Evolutionary conservation across 176 grass and related monocot species (phyloP), one percentile per base, ranked within the genome.

Genomic region (Chloris gayana): DNA sequence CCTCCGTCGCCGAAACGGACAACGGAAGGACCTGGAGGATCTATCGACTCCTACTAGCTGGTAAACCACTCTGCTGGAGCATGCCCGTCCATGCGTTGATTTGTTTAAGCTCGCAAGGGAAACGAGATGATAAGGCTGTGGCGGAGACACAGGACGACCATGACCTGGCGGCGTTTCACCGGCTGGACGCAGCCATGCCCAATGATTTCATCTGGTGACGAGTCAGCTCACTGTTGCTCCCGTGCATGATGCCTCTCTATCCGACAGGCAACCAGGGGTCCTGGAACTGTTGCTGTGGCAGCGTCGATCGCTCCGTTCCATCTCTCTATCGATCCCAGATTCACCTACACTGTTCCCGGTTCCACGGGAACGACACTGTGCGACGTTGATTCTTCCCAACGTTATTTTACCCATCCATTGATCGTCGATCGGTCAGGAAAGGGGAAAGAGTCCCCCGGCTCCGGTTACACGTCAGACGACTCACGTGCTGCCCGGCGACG

Each of bases 221-320:
- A 27, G 80, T 83, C 54, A 83, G 47, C 54, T 53, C 79, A 65
- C 67, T 73, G 85, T 59, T 78, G 58, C 32, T 73, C 67, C 32
- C 59, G 29, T 13, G 27, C 70, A 7, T 60, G 51, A 54, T n/a
- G 22, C 56, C 56, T 3, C 58, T 61, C 58, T 38, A 54, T 9
- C 63, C 71, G 53, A 49, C 71, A 63, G 24, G 64, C 53, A 37
- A 4, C 51, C 62, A 1, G 11, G n/a, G 42, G 45, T 22, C 31
- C 9, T 54, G 58, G 31, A 39, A 47, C 51, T 78, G 49, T 70
- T 17, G 35, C 24, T 25, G 38, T 51, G 26, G 37, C 44, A 59
- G 47, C 19, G 60, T 25, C 5, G 11, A 12, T 44, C 41, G 41
- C 12, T 12, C 41, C 41, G 41, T 44, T 44, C 41, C 41, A 44